Base-by-base conservation (phyloP, 441 rosid genomes). In the Metrosideros polymorpha region DNA sequence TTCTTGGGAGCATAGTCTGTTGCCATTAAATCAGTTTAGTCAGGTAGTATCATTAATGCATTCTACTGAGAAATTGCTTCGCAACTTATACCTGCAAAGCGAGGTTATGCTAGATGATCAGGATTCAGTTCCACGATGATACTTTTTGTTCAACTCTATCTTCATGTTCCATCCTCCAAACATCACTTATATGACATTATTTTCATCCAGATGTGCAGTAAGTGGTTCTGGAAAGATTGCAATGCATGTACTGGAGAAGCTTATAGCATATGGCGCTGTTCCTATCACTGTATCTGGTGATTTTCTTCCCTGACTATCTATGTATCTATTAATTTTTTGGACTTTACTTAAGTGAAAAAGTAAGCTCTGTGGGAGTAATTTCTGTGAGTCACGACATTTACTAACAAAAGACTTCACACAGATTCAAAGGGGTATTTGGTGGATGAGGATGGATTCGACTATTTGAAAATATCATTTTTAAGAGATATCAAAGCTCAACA, bases 141-240 rank as follows among this genome's bases (percentile, higher is more conserved):
- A 5, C 47, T 39, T 71, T 71, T 71, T 39, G 4, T 71, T 71
- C 15, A 24, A 35, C 49, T 71, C 17, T 0, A 12, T 71, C 25
- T 61, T 71, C 49, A 39, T 39, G 47, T 39, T 39, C 47, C 8
- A 0, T 71, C 27, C 29, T 71, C n/a, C 5, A 10, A 25, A 71
- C n/a, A 71, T 71, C n/a, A 71, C 45, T 71, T 3, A 71, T 22
- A 43, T 71, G 47, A 71, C 47, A 71, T 71, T 22, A 71, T 89
- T 90, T 84, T 63, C 82, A 63, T 88, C 51, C 92, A 98, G 99
- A 89, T 98, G 99, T 90, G 98, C 86, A 86, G 98, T 98, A 86
- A 98, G 99, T 86, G 99, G 99, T 90, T 96, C 94, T 84, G 99
- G 99, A 88, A 98, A 98, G 97, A 96, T 98, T 87, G 98, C 99